Conservation (phyloP, 345 rosid genomes). For the Syzygium oleosum region DNA sequence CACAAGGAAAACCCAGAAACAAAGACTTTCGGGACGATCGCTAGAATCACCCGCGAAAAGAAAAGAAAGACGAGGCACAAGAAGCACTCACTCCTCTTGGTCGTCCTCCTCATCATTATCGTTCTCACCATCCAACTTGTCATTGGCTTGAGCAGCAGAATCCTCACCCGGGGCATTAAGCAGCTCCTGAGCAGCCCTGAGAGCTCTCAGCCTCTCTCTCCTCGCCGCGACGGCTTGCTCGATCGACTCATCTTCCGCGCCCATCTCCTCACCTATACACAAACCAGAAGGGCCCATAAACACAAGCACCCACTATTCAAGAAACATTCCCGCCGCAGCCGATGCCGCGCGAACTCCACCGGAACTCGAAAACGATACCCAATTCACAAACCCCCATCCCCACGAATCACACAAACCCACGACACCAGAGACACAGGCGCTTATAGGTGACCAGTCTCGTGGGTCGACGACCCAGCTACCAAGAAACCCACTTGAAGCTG, state of each 20-base stretch:
- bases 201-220: conserved; percentile 70
- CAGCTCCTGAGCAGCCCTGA: conserved; percentile 70
- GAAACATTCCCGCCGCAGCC: background rate
- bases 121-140: conserved; percentile 19
- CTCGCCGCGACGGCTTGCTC: conserved; percentile 70
- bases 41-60: background rate
- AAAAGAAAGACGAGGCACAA: background rate
- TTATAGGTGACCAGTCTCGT: background rate
- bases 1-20: background rate
- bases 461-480: background rate
- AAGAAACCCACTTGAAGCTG: background rate
- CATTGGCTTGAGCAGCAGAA: conserved; percentile 18
- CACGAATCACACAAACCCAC: background rate
- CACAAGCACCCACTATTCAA: background rate
- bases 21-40: background rate
- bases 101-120: conserved; percentile 1
- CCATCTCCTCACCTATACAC: conserved; percentile 23
- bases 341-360: background rate
- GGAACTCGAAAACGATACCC: background rate
- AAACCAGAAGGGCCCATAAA: background rate
- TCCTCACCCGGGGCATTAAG: conserved; percentile 35
- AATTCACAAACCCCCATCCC: background rate
- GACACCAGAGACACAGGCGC: background rate
- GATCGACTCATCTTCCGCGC: conserved; percentile 47
- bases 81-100: conserved; percentile 9